phyloP scores from a whole-genome alignment of 352 stramenopile genomes.

The Pythium coloratum region DNA sequence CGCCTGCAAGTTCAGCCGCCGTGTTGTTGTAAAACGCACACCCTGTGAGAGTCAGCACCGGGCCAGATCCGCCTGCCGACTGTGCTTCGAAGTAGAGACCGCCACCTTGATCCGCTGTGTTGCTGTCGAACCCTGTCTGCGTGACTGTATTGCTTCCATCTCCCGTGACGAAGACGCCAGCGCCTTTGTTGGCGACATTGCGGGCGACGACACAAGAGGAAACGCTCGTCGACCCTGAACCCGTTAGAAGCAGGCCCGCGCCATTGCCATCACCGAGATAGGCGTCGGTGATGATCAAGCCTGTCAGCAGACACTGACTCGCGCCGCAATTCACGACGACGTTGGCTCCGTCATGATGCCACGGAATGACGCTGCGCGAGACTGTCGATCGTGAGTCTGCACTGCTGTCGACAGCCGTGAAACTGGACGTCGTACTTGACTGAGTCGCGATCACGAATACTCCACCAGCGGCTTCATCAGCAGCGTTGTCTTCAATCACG shows the following conservation, averaged over 20 bases:
- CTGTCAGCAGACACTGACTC: conserved; percentile 7
- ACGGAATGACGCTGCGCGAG: conserved; percentile 4
- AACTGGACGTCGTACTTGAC: neutral
- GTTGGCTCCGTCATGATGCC: conserved; percentile 13
- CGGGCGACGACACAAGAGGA: conserved; percentile 9
- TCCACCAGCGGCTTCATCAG: conserved; percentile 6
- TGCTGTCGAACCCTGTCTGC: conserved; percentile 3
- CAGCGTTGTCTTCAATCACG: conserved; percentile 19
- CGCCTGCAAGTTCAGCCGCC: conserved; percentile 1
- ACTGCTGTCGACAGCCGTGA: neutral
- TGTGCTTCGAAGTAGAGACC: conserved; percentile 5
- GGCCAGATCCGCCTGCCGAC: neutral
- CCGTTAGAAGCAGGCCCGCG: conserved; percentile 19
- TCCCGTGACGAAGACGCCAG: conserved; percentile 22
- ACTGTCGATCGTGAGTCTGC: conserved; percentile 9
- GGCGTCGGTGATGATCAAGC: conserved; percentile 8
- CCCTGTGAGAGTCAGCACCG: neutral
- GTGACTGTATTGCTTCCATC: conserved; percentile 10
- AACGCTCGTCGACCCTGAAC: conserved; percentile 8
- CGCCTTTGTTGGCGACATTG: conserved; percentile 11
- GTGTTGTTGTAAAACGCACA: conserved; percentile 25
- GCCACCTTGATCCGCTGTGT: neutral
- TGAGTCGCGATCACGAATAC: conserved; percentile 7
- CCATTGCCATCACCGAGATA: conserved; percentile 9
- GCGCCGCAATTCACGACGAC: conserved; percentile 16